Percentiles rank a stretch among this genome's conserved stretches.
These are phyloP conservation scores for Diaporthe ampelina DNA, from an alignment of 2,329 filamentous ascomycete species.

Conservation along the genomic window DNA sequence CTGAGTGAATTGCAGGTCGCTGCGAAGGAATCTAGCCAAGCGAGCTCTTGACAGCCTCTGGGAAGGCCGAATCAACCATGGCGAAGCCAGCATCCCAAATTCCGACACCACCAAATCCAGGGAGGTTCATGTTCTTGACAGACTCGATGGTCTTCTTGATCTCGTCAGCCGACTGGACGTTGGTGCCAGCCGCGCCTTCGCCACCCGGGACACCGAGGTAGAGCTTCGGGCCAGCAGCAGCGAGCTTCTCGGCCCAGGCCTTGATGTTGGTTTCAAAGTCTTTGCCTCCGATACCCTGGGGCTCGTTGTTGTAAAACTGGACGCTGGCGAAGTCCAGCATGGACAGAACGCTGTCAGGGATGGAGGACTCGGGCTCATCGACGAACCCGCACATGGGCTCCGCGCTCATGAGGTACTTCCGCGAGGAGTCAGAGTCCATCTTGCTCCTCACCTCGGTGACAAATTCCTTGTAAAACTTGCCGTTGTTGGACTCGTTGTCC, in stretches of 20 bases:
- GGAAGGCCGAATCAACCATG: constrained; percentile 20
- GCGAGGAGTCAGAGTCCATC: constrained; percentile 18
- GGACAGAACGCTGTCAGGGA: constrained; percentile 23
- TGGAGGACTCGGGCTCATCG: constrained; percentile 13
- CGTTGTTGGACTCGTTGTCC: constrained; percentile 33
- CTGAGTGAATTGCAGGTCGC: too few species aligned
- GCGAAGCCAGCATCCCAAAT: constrained; percentile 38
- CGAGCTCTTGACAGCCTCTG: constrained; percentile 30
- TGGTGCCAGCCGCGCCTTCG: constrained; percentile 17
- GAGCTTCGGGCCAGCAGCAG: constrained; percentile 34
- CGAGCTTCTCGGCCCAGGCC: constrained; percentile 33
- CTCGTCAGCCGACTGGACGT: constrained; percentile 28
- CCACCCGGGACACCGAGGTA: constrained; percentile 36
- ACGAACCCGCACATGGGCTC: constrained; percentile 15
- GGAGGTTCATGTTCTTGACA: constrained; percentile 25
- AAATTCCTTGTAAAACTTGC: constrained; percentile 29
- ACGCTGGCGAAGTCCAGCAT: constrained; percentile 36
- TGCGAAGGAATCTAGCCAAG: neutral
- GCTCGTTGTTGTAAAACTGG: constrained; percentile 38
- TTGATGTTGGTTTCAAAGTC: constrained; percentile 22
- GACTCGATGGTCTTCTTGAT: constrained; percentile 32
- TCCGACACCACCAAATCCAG: constrained; percentile 34
- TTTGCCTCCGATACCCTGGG: constrained; percentile 28
- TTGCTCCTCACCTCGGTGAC: constrained; percentile 28
- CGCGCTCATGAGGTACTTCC: constrained; percentile 33